Percentiles rank a stretch among this genome's conserved stretches.
Conservation (phyloP, 306 rosid genomes). For the Trifolium repens region DNA sequence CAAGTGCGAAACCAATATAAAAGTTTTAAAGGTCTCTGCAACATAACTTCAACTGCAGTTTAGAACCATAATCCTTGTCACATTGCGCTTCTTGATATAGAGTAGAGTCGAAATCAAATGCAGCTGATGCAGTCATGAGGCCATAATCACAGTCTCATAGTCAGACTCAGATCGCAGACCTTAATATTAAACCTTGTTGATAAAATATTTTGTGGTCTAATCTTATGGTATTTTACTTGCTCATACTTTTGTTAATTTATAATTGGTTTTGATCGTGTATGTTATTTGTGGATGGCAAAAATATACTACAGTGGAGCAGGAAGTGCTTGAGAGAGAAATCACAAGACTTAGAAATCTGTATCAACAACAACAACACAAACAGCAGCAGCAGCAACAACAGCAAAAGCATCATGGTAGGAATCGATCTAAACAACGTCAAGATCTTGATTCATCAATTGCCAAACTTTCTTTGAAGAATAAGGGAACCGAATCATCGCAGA, state of each 20-base stretch:
- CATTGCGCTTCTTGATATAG: no score
- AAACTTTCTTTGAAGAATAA: constrained; percentile 26
- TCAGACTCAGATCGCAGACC: no score
- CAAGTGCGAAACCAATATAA: no score
- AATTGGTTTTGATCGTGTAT: neutral
- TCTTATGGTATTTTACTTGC: neutral
- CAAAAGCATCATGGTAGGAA: constrained; percentile 24
- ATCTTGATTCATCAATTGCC: constrained; percentile 32
- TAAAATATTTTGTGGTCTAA: neutral
- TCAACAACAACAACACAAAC: constrained; percentile 42
- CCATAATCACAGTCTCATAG: no score
- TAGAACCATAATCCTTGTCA: no score
- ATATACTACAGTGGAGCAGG: constrained; percentile 56
- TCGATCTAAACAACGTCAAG: constrained; percentile 34
- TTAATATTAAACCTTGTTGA: no score
- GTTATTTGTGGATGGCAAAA: neutral
- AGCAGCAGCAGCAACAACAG: constrained; percentile 17
- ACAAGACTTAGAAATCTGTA: constrained; percentile 46
- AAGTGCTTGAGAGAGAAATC: constrained; percentile 58
- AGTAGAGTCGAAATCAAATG: no score
- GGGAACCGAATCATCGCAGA: constrained; percentile 30
- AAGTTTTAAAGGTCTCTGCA: neutral
- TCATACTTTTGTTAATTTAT: neutral
- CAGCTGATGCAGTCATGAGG: no score
- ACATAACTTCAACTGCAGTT: no score